phyloP scores from a whole-genome alignment of 208 protist species.

The Leishmania major region DNA sequence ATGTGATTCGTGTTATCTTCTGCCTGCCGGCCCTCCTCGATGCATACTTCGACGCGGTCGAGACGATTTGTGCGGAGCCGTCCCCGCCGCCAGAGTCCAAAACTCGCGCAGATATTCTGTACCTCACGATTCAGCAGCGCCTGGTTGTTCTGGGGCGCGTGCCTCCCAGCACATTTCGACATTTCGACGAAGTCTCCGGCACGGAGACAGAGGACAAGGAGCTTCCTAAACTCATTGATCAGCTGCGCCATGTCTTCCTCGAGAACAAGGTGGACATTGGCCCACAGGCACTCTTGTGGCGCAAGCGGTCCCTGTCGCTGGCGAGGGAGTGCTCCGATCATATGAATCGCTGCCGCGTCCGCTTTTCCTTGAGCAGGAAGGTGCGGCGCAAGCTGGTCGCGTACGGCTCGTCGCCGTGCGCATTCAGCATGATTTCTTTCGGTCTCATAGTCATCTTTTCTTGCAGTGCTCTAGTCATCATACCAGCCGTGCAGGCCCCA shows the following conservation, averaged over 20 bases:
- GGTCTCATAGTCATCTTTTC: slow-evolving; percentile 48
- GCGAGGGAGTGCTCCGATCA: slow-evolving; percentile 74
- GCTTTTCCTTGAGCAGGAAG: slow-evolving; percentile 54
- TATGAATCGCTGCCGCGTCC: slow-evolving; percentile 53
- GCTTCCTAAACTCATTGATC: slow-evolving; percentile 65
- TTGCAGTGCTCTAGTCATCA: slow-evolving; percentile 47
- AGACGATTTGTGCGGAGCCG: slow-evolving; percentile 62
- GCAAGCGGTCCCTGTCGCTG: slow-evolving; percentile 64
- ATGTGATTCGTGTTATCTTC: slow-evolving; percentile 67
- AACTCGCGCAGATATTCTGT: slow-evolving; percentile 44
- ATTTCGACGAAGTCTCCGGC: slow-evolving; percentile 26
- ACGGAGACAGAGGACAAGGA: slow-evolving; percentile 48
- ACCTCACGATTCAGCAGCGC: slow-evolving; percentile 68
- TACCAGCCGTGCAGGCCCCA: slow-evolving; percentile 52
- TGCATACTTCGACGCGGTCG: slow-evolving; percentile 71
- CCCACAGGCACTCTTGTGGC: slow-evolving; percentile 77
- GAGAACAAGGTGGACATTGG: slow-evolving; percentile 71
- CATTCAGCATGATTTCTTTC: slow-evolving; percentile 52
- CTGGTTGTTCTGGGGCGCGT: slow-evolving; percentile 53
- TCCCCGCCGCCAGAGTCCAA: slow-evolving; percentile 46
- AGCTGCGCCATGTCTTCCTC: slow-evolving; percentile 71
- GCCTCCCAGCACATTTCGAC: slow-evolving; percentile 43
- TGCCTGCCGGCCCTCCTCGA: slow-evolving; percentile 57
- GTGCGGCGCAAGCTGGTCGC: slow-evolving; percentile 56
- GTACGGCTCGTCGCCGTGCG: slow-evolving; percentile 44